phyloP scores from a whole-genome alignment of 345 rosid species.

The Populus deltoides region DNA sequence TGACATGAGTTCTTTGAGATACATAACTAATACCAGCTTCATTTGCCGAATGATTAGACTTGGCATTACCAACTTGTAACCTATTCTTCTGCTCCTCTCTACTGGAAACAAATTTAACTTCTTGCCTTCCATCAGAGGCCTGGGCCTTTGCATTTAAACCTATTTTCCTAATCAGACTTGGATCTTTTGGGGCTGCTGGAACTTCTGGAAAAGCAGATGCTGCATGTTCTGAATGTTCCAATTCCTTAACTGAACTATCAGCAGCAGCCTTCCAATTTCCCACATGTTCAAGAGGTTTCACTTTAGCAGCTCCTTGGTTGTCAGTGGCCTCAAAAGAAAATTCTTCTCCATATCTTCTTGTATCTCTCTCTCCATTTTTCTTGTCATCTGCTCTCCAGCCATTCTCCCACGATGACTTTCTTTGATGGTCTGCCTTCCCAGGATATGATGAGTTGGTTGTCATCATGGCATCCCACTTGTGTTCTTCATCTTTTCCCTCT shows the following conservation, averaged over 20 bases:
- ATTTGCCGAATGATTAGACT: conserved; percentile 28
- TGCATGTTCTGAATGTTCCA: conserved; percentile 25
- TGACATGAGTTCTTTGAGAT: conserved; percentile 26
- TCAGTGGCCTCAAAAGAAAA: conserved; percentile 29
- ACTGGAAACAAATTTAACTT: conserved; percentile 30
- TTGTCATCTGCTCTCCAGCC: conserved; percentile 42
- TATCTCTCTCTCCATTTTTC: conserved; percentile 33
- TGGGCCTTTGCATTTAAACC: conserved; percentile 78
- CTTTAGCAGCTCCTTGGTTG: conserved; percentile 29
- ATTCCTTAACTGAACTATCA: conserved; percentile 28
- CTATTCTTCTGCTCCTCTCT: conserved; percentile 47
- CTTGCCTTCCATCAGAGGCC: conserved; percentile 51
- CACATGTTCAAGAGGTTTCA: conserved; percentile 31
- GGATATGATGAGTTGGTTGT: conserved; percentile 28
- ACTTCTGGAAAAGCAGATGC: conserved; percentile 24
- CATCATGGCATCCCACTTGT: conserved; percentile 44
- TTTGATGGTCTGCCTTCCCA: conserved; percentile 39
- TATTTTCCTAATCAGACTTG: conserved; percentile 76
- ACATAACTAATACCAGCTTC: conserved; percentile 36
- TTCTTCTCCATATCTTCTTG: conserved; percentile 35
- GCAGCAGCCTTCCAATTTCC: conserved; percentile 34
- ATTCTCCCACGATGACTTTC: conserved; percentile 43
- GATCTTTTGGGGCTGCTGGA: conserved; percentile 42
- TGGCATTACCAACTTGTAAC: conserved; percentile 33
- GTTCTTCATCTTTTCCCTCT: conserved; percentile 52